Evolutionary conservation across 2,329 filamentous ascomycete genomes (phyloP).

Genomic region (Fusarium sp.): DNA sequence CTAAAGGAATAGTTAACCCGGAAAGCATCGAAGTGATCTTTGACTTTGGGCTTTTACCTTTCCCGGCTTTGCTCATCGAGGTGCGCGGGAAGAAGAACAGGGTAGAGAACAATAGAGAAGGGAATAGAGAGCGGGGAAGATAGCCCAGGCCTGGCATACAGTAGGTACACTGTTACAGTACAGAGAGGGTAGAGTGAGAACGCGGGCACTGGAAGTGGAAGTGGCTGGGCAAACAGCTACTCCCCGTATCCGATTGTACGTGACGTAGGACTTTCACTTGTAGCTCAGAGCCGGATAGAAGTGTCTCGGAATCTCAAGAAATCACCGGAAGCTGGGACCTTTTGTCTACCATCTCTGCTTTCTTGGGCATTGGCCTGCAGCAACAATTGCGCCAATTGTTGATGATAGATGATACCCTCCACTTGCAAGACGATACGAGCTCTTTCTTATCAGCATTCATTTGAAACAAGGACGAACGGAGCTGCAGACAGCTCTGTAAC

Average conservation of each 20-base stretch:
- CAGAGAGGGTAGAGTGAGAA: constrained; percentile 5
- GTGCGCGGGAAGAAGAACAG: neutral
- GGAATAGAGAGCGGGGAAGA: constrained; percentile 6
- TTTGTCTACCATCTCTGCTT: constrained; percentile 9
- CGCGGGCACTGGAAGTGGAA: constrained; percentile 11
- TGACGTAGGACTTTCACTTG: constrained; percentile 34
- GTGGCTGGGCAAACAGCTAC: constrained; percentile 35
- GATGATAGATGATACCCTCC: neutral
- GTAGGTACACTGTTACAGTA: neutral
- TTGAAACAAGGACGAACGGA: constrained; percentile 34
- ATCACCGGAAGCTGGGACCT: neutral
- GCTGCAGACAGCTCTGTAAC: constrained; percentile 26
- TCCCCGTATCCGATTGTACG: constrained; percentile 9
- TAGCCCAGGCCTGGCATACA: neutral
- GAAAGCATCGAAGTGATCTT: constrained; percentile 23
- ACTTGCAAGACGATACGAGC: neutral
- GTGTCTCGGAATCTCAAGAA: constrained; percentile 21
- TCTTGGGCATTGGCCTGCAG: neutral
- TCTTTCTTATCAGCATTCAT: constrained; percentile 6
- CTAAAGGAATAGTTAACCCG: constrained; percentile 7
- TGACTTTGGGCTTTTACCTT: constrained; percentile 24
- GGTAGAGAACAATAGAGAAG: neutral
- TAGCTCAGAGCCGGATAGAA: neutral
- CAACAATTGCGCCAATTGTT: neutral
- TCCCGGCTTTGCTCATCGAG: constrained; percentile 23